Conservation (phyloP, 1,284 basidiomycete species). For the Ustilago vetiveriae region DNA sequence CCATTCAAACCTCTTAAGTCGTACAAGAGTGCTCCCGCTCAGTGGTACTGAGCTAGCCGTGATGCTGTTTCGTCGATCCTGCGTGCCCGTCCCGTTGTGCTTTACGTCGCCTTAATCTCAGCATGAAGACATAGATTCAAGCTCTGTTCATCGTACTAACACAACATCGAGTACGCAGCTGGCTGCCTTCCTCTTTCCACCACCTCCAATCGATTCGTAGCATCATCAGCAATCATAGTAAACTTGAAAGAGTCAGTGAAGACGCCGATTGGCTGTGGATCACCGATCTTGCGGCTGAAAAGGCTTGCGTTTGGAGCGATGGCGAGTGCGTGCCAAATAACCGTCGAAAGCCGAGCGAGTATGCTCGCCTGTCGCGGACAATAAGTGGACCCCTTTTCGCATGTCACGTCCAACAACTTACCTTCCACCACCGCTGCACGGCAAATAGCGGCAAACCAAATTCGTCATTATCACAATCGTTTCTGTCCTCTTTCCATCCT, state of each 20-base stretch:
- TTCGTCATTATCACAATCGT: not conserved
- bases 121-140: too few species aligned
- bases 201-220: too few species aligned
- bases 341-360: slow-evolving; percentile 28
- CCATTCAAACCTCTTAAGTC: slow-evolving; percentile 12
- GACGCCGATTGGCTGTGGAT: not conserved
- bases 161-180: too few species aligned
- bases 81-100: too few species aligned
- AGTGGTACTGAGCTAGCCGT: slow-evolving; percentile 8
- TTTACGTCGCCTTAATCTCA: too few species aligned
- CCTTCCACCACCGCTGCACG: slow-evolving; percentile 5
- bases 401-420: not conserved
- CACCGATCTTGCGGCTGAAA: not conserved
- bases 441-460: slow-evolving; percentile 18
- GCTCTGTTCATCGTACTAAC: too few species aligned
- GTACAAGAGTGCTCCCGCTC: slow-evolving; percentile 4
- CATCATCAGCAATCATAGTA: too few species aligned
- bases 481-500: not conserved
- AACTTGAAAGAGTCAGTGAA: too few species aligned
- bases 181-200: too few species aligned
- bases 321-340: slow-evolving; percentile 11
- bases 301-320: not conserved
- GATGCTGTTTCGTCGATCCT: too few species aligned
- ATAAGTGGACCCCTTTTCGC: slow-evolving; percentile 18
- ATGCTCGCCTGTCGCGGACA: slow-evolving; percentile 6